These are phyloP conservation scores for Lasiosphaeria ovina DNA, from an alignment of 495 filamentous ascomycete genomes.

Conservation along the genomic window DNA sequence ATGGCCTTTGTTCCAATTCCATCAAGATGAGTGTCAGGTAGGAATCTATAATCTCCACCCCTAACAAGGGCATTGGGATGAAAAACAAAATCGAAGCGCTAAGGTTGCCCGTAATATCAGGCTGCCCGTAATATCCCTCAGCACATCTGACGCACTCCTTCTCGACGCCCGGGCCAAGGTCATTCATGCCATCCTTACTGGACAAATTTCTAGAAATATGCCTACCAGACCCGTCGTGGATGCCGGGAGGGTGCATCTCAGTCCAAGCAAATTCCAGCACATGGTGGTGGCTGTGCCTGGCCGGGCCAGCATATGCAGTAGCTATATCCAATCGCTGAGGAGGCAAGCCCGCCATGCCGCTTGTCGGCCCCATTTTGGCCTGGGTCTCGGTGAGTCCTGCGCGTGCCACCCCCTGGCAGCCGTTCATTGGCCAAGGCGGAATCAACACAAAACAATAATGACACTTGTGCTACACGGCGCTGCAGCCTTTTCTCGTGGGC, in stretches of 20 bases:
- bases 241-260: neutral
- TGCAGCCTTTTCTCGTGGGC: neutral
- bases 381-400: neutral
- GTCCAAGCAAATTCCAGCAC: neutral
- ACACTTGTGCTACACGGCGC: neutral
- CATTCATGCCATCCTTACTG: no score
- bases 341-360: neutral
- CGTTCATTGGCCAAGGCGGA: neutral
- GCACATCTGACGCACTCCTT: no score
- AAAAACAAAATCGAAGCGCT: no score
- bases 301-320: neutral
- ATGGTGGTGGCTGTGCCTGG: neutral
- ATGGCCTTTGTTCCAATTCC: neutral
- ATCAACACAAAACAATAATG: neutral
- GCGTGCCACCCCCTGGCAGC: neutral
- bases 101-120: no score
- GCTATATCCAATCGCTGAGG: neutral
- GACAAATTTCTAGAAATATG: neutral
- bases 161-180: no score
- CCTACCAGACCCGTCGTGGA: neutral
- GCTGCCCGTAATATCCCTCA: no score
- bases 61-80: no score
- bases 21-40: neutral
- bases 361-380: neutral
- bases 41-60: neutral